Evolutionary conservation across 305 asterid genomes (phyloP).

Genomic region (Caryopteris hybrid): DNA sequence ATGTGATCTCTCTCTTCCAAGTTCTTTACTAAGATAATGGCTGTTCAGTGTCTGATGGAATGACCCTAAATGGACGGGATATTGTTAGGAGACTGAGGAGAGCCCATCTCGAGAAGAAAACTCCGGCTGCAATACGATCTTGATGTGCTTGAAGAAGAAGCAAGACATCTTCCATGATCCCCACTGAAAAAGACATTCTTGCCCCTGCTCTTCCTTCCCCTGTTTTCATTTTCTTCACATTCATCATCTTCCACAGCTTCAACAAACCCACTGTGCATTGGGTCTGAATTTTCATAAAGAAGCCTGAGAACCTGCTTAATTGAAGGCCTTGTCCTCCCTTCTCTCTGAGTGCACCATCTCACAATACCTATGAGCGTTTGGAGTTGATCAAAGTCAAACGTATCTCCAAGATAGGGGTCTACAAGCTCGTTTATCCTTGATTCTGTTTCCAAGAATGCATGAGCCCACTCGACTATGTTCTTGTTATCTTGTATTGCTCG

Average conservation of each 20-base stretch:
- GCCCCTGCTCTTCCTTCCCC: slow-evolving; percentile 58
- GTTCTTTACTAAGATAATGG: neutral
- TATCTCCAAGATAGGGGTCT: slow-evolving; percentile 62
- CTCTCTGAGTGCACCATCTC: slow-evolving; percentile 84
- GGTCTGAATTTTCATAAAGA: slow-evolving; percentile 72
- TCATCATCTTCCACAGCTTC: slow-evolving; percentile 76
- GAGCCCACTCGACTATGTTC: slow-evolving; percentile 86
- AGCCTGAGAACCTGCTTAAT: slow-evolving; percentile 89
- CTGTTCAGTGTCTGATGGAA: neutral
- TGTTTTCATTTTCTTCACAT: slow-evolving; percentile 38
- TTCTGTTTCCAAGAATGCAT: slow-evolving; percentile 42
- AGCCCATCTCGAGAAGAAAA: slow-evolving; percentile 72
- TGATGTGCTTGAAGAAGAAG: slow-evolving; percentile 91
- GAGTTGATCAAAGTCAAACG: slow-evolving; percentile 75
- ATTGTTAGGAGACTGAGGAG: slow-evolving; percentile 68
- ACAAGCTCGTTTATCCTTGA: slow-evolving; percentile 59
- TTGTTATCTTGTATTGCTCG: slow-evolving; percentile 84
- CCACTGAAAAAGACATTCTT: slow-evolving; percentile 51
- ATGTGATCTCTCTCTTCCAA: neutral
- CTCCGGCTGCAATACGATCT: slow-evolving; percentile 86
- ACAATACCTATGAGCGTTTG: slow-evolving; percentile 50
- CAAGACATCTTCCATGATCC: slow-evolving; percentile 53
- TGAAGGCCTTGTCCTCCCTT: slow-evolving; percentile 81
- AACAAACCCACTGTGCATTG: slow-evolving; percentile 65
- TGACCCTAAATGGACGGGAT: slow-evolving; percentile 37